Evolutionary conservation across 352 stramenopile genomes (phyloP).

Genomic region (Phytopythium vexans): DNA sequence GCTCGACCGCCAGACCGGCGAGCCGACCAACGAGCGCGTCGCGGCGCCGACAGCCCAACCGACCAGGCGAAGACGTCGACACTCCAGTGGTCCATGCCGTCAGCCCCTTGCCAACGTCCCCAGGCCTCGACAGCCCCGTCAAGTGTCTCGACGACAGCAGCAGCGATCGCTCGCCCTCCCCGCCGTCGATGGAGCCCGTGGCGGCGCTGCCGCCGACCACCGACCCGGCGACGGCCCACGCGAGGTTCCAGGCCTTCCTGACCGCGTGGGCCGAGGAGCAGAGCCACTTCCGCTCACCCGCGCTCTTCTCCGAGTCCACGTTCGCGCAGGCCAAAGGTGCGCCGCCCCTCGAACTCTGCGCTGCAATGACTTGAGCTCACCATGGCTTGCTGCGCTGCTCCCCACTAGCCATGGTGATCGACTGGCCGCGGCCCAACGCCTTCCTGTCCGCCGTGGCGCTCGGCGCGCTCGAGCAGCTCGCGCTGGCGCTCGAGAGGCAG

Average conservation of each 20-base stretch:
- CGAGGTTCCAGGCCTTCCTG: slow-evolving; percentile 51
- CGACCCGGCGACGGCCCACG: slow-evolving; percentile 20
- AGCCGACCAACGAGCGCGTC: too few relatives aligned
- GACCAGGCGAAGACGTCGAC: slow-evolving; percentile 4
- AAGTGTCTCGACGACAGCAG: neutral
- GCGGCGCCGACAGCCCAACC: too few relatives aligned
- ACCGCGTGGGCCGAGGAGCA: slow-evolving; percentile 48
- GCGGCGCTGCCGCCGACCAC: slow-evolving; percentile 9
- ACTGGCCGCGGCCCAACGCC: slow-evolving; percentile 46
- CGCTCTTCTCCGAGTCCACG: slow-evolving; percentile 57
- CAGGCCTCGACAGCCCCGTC: too few relatives aligned
- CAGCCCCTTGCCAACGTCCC: too few relatives aligned
- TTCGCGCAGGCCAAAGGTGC: slow-evolving; percentile 65
- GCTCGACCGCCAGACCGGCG: slow-evolving; percentile 2
- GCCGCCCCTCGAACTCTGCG: slow-evolving; percentile 2
- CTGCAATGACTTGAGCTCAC: slow-evolving; percentile 1
- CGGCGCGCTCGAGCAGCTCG: slow-evolving; percentile 46
- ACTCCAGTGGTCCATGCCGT: slow-evolving; percentile 5
- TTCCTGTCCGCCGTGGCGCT: slow-evolving; percentile 55
- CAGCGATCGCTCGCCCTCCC: neutral
- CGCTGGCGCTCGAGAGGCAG: slow-evolving; percentile 32
- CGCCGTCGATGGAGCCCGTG: neutral
- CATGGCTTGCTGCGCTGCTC: neutral
- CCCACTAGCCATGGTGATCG: slow-evolving; percentile 23
- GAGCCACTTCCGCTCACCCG: slow-evolving; percentile 44